A percentile compares a stretch with the other conserved stretches of the same genome.
These are phyloP conservation scores for Mikania micrantha DNA, from an alignment of 129 eudicot genomes.

Conservation along the genomic window DNA sequence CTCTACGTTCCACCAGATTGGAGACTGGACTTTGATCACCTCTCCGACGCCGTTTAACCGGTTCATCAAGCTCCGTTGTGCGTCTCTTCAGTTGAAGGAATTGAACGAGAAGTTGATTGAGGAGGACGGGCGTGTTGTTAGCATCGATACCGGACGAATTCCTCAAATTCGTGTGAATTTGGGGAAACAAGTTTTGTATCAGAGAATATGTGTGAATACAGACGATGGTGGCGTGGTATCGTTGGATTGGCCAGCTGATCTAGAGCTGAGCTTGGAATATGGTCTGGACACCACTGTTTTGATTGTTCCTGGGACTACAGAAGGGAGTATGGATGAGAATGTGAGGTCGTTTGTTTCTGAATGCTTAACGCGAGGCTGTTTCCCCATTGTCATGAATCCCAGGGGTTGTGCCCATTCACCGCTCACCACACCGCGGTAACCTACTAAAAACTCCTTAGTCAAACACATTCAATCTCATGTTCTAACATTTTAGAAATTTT, in stretches of 20 bases:
- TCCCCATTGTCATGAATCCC: slow-evolving; percentile 89
- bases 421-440: slow-evolving; percentile 72
- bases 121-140: slow-evolving; percentile 47
- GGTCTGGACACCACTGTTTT: slow-evolving; percentile 67
- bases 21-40: slow-evolving; percentile 61
- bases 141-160: slow-evolving; percentile 42
- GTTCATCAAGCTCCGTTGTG: slow-evolving; percentile 55
- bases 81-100: slow-evolving; percentile 43
- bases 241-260: slow-evolving; percentile 80
- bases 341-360: slow-evolving; percentile 49
- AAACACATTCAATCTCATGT: no score
- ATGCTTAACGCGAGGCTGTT: slow-evolving; percentile 64
- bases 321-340: slow-evolving; percentile 64
- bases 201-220: slow-evolving; percentile 64
- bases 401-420: slow-evolving; percentile 88
- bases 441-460: background rate
- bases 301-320: slow-evolving; percentile 58
- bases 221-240: slow-evolving; percentile 88
- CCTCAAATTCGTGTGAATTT: background rate
- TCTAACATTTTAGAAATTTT: background rate
- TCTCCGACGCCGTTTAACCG: slow-evolving; percentile 91
- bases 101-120: slow-evolving; percentile 37
- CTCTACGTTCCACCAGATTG: slow-evolving; percentile 6
- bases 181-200: slow-evolving; percentile 42
- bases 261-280: slow-evolving; percentile 48